Evolutionary conservation across 2,329 filamentous ascomycete species (phyloP).

Genomic region (Penicillium sp.): DNA sequence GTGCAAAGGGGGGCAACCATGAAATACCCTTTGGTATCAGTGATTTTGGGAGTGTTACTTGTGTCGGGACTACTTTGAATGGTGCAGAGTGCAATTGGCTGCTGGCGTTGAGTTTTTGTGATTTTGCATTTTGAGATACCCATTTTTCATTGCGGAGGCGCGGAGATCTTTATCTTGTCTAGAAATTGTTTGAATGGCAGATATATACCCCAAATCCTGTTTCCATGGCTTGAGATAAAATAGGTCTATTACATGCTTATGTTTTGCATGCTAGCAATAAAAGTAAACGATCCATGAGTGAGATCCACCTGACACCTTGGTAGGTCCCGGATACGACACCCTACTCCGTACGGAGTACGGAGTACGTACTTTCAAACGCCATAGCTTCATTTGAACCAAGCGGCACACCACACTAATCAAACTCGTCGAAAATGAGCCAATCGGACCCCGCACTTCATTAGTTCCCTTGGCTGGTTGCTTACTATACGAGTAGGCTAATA

Average conservation of each 20-base stretch:
- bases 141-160: conserved; percentile 2
- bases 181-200: background rate
- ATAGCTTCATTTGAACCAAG: too few relatives aligned
- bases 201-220: too few relatives aligned
- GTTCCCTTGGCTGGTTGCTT: background rate
- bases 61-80: conserved; percentile 1
- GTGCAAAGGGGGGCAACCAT: background rate
- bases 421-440: background rate
- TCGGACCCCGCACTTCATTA: background rate
- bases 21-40: background rate
- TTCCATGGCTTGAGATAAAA: too few relatives aligned
- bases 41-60: conserved; percentile 5
- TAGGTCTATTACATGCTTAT: too few relatives aligned
- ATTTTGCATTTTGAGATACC: conserved; percentile 11
- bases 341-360: too few relatives aligned
- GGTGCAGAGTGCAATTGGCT: background rate
- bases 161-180: background rate
- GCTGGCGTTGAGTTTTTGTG: background rate
- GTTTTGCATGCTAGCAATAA: too few relatives aligned
- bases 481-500: background rate
- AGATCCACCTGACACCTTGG: too few relatives aligned
- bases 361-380: too few relatives aligned
- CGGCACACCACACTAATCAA: background rate
- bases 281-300: too few relatives aligned
- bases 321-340: too few relatives aligned